These are phyloP conservation scores for Monosporascus sp. DNA, from an alignment of 2,329 filamentous ascomycete species.

Conservation along the genomic window DNA sequence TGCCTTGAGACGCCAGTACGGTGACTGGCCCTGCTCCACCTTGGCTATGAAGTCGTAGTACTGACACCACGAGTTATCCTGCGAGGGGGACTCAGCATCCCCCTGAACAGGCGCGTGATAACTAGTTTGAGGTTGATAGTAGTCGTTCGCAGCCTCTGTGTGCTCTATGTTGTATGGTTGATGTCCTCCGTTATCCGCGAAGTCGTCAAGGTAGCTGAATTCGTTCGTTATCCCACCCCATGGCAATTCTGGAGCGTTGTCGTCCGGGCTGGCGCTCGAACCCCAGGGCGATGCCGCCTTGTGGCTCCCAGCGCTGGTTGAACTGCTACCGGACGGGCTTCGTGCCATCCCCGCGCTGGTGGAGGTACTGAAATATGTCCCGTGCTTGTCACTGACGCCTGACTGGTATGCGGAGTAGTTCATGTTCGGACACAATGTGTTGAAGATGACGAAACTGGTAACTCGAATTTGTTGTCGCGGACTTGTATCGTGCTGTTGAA, in stretches of 20 bases:
- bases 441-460: neutral
- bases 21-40: conserved; percentile 11
- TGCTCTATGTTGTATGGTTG: neutral
- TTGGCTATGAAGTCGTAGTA: conserved; percentile 16
- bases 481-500: neutral
- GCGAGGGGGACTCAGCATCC: conserved; percentile 3
- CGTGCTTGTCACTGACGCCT: conserved; percentile 8
- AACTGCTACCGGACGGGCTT: conserved; percentile 13
- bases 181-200: neutral
- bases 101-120: conserved; percentile 1
- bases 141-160: neutral
- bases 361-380: conserved; percentile 8
- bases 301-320: conserved; percentile 8
- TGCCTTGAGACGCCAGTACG: conserved; percentile 17
- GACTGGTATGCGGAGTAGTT: conserved; percentile 5
- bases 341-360: conserved; percentile 16
- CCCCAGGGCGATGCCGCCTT: conserved; percentile 5
- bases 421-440: conserved; percentile 1
- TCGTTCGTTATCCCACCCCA: neutral
- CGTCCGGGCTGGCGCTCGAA: conserved; percentile 7
- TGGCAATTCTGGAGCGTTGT: neutral
- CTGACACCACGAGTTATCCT: conserved; percentile 4
- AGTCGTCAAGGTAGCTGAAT: neutral
- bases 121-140: neutral
- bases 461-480: neutral